phyloP scores from a whole-genome alignment of 108 stramenopile genomes.

The Cyclostephanos tholiformis region DNA sequence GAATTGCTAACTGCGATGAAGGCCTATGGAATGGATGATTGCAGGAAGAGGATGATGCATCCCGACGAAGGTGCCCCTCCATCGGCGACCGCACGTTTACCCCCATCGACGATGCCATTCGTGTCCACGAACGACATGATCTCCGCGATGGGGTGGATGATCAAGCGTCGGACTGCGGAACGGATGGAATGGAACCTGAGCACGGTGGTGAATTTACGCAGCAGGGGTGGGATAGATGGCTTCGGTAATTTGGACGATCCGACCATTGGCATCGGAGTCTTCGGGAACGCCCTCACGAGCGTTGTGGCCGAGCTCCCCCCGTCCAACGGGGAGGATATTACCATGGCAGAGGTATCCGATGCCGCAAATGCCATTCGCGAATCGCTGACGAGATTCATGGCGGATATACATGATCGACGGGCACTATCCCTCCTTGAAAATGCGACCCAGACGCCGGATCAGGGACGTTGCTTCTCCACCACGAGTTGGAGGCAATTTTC shows the following conservation, averaged over 20 bases:
- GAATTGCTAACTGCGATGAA: constrained; percentile 39
- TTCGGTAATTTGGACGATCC: constrained; percentile 26
- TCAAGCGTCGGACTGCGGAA: constrained; percentile 21
- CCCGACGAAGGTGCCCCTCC: neutral
- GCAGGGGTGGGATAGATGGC: constrained; percentile 29
- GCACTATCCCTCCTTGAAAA: constrained; percentile 15
- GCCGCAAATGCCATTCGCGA: constrained; percentile 35
- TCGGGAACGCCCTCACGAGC: constrained; percentile 41
- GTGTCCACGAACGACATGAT: constrained; percentile 51
- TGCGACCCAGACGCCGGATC: neutral
- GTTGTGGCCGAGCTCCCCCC: constrained; percentile 30
- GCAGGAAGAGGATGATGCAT: neutral
- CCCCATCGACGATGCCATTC: neutral
- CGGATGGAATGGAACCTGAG: constrained; percentile 33
- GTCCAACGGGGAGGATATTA: neutral
- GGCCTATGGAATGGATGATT: constrained; percentile 29
- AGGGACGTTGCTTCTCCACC: constrained; percentile 30
- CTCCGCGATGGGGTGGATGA: constrained; percentile 42
- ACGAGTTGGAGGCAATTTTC: constrained; percentile 40
- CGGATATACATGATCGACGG: constrained; percentile 22
- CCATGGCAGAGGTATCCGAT: constrained; percentile 20
- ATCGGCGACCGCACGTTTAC: neutral
- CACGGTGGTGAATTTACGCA: constrained; percentile 45
- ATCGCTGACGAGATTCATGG: constrained; percentile 16
- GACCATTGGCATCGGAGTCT: constrained; percentile 17